Evolutionary conservation across 1,139 yeast genomes (phyloP), one percentile per base, ranked within the genome.

Genomic region (Debaryomycetaceae sp.): DNA sequence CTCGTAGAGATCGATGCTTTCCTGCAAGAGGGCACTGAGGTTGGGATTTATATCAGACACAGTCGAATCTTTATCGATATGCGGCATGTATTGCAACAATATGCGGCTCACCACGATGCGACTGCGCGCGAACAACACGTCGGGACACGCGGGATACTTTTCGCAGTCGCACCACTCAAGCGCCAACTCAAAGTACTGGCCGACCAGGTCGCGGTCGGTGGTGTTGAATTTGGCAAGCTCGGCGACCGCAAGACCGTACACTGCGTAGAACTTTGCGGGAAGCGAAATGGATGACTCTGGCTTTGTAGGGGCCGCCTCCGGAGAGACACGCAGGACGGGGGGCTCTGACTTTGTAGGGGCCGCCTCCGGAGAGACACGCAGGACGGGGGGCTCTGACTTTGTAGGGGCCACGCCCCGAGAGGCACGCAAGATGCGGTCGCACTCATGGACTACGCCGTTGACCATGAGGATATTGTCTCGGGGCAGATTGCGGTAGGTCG

Each of bases 361-460:
- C 8, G 49, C 48, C 16, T 52, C 53, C 25, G 28, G n/a, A n/a
- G n/a, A n/a, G n/a, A n/a, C n/a, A n/a, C n/a, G n/a, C 40, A 85
- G 60, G 25, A 85, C n/a, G 10, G 20, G 20, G 23, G 15, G 27
- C 29, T 30, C 34, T 30, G 31, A 30, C 13, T 30, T 32, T 4
- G 32, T 31, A 18, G 20, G 20, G 6, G 20, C 20, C 6, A 32
- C 13, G 27, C 23, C n/a, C 30, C 12, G 12, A 42, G 32, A 56
- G 47, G 42, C 34, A 42, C 95, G 65, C 40, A 85, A 61, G 25
- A 85, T 50, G 27, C 94, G 58, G 45, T 87, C 96, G 54, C 95
- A 81, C 51, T 90, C 97, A 45, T 90, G 95, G 14, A 90, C 72
- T 4, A 90, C 68, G 18, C 96, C 97, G 44, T 86, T 81, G 30